Base-by-base conservation (phyloP, 2,329 filamentous ascomycete genomes). In the Albifimbria verrucaria region DNA sequence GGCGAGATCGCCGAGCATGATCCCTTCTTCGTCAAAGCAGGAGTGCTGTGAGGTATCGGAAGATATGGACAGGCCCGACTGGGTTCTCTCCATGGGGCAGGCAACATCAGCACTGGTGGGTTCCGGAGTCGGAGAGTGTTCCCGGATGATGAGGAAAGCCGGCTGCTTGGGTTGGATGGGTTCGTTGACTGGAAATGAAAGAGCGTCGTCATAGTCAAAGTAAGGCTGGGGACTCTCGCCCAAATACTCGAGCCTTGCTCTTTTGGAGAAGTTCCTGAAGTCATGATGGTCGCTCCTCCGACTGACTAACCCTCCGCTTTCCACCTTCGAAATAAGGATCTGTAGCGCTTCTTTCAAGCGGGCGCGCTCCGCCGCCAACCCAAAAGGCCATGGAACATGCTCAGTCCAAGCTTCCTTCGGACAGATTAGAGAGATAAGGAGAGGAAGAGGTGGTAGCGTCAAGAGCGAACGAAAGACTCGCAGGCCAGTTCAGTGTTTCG, bases 1-100 rank as follows among this genome's bases (percentile, higher is more conserved):
- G 21, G 72, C 67, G 4, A 68, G 64, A 58, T 84, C 81, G 46
- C 72, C 70, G 17, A 76, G 59, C 15, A 77, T 54, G 22, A 68
- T 65, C n/a, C 65, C 62, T 42, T 68, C 69, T 26, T 70, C 67
- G 52, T 64, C 59, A 28, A 50, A 52, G 1, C 56, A 61, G 9
- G 66, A 64, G 42, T 67, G 62, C 23, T 69, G 66, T 4, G 67
- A 65, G 2, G 67, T 67, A 50, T 77, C 72, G 10, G 74, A 71
- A 11, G 72, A 72, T 52, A 81, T 78, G 48, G 76, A 76, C 18
- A 77, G 67, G 20, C 78, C 77, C 1, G 77, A 79, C 39, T 72
- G 72, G 24, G 78, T 81, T 24, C 76, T 71, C 58, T 81, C 78
- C 71, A 80, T 74, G 24, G 65, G 56, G 48, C 57, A 62, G 28